These are phyloP conservation scores for Echium plantagineum DNA, from an alignment of 257 asterid genomes.

Conservation along the genomic window DNA sequence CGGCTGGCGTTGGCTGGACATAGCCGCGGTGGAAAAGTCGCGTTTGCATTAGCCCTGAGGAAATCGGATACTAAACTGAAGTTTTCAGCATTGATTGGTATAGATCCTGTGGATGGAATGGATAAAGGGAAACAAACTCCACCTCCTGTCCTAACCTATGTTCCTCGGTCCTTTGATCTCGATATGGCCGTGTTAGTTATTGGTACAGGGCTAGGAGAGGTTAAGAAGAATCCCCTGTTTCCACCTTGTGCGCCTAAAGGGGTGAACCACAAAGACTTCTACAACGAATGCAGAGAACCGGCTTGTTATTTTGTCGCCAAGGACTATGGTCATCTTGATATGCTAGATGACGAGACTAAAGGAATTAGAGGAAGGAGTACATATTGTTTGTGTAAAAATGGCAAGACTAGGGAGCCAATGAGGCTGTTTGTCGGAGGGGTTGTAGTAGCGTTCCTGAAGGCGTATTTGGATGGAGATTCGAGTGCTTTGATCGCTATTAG, in stretches of 20 bases:
- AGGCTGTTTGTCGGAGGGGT: slow-evolving; percentile 72
- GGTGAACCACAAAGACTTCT: slow-evolving; percentile 75
- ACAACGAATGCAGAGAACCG: slow-evolving; percentile 48
- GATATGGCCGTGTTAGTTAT: slow-evolving; percentile 41
- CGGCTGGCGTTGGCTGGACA: slow-evolving; percentile 70
- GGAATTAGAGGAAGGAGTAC: slow-evolving; percentile 63
- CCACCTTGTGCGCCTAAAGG: slow-evolving; percentile 87
- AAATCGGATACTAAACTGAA: slow-evolving; percentile 22
- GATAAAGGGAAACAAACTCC: slow-evolving; percentile 58
- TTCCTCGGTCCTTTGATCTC: slow-evolving; percentile 51
- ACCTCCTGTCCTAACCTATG: slow-evolving; percentile 61
- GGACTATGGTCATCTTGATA: slow-evolving; percentile 77
- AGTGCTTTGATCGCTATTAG: slow-evolving; percentile 37
- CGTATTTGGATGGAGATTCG: slow-evolving; percentile 40
- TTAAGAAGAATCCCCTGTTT: slow-evolving; percentile 47
- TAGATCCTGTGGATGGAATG: slow-evolving; percentile 84
- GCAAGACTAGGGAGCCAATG: slow-evolving; percentile 62
- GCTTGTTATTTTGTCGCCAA: slow-evolving; percentile 58
- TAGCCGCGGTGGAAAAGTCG: slow-evolving; percentile 86
- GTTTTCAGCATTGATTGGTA: slow-evolving; percentile 69
- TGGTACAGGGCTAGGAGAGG: slow-evolving; percentile 76
- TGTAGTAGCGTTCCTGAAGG: slow-evolving; percentile 63
- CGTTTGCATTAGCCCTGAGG: slow-evolving; percentile 44
- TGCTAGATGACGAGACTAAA: slow-evolving; percentile 66
- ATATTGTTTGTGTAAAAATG: slow-evolving; percentile 70